phyloP scores from a whole-genome alignment of 75 land plant species.

The Selaginella tamariscina region DNA sequence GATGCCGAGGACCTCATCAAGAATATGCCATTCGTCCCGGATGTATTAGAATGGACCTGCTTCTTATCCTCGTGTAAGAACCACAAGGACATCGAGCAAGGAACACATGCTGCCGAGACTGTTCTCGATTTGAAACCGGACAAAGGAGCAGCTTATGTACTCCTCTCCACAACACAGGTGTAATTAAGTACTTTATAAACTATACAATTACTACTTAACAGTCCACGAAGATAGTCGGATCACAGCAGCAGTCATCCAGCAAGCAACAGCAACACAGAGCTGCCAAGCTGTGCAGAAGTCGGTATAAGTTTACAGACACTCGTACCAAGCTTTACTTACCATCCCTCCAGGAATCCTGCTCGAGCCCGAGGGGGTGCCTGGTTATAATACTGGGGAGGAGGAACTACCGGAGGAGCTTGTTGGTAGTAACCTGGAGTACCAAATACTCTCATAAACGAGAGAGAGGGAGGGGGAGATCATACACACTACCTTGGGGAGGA shows the following conservation, averaged over 20 bases:
- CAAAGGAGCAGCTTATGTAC: neutral
- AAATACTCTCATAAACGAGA: neutral
- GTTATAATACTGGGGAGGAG: constrained; percentile 8
- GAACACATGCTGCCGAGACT: neutral
- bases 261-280: constrained; percentile 49
- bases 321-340: constrained; percentile 4
- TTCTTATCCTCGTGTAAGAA: neutral
- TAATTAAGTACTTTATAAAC: neutral
- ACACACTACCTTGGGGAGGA: neutral
- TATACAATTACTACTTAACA: constrained; percentile 3
- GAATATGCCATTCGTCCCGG: neutral
- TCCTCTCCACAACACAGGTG: neutral
- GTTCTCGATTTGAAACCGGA: neutral
- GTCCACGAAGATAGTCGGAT: constrained; percentile 37
- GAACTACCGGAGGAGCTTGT: constrained; percentile 10
- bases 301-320: neutral
- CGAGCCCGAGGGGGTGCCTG: constrained; percentile 6
- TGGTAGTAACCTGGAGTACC: constrained; percentile 13
- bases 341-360: constrained; percentile 17
- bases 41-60: neutral
- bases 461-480: neutral
- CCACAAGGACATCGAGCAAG: neutral
- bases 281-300: constrained; percentile 29
- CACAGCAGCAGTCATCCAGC: constrained; percentile 51
- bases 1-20: neutral